Base-by-base conservation (phyloP, 2,329 filamentous ascomycete species). In the Aspergillus sp. region DNA sequence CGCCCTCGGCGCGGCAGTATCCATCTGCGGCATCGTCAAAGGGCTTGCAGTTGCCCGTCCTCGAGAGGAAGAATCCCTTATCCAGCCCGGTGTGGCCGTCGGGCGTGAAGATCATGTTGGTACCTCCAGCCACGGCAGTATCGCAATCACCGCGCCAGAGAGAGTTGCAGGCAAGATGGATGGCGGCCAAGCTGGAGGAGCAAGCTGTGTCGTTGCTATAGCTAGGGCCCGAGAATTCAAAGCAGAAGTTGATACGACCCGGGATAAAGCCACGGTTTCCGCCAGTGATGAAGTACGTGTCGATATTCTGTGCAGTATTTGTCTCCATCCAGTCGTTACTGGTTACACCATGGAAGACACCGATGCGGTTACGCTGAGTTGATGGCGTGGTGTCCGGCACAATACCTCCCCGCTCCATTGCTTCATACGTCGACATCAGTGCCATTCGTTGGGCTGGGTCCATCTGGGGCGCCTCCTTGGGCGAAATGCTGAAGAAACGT, bases 391-490 rank as follows among this genome's bases (percentile, higher is more conserved):
- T 66, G 56, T 81, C 79, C 0, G 78, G 75, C 5, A 83, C 75
- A 47, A 82, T 49, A 80, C 82, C 83, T 13, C 79, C 77, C 74
- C 80, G 81, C 53, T 91, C 83, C 27, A 89, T 64, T 0, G 83
- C 82, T 51, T 89, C 82, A 47, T 86, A 88, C 1, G 81, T 80
- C 1, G 81, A 86, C 8, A 78, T 72, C n/a, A 89, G 61, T 2
- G 80, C 78, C 39, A 88, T 67, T 44, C 83, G 72, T 49, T 86
- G 82, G 75, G 82, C 83, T 0, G 83, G 83, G 53, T 88, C 83
- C 1, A 80, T 85, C 53, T 86, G 80, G 34, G 74, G 72, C n/a
- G 82, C 82, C 22, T 52, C 49, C 44, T 80, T 74, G 5, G 82
- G 81, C 14, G 81, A 86, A 45, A 65, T 62, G 27, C 60, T 54